Percentiles rank a stretch among this genome's conserved stretches.
Conservation (phyloP, 2,329 filamentous ascomycete genomes). For the Arthrobotrys sinensis region DNA sequence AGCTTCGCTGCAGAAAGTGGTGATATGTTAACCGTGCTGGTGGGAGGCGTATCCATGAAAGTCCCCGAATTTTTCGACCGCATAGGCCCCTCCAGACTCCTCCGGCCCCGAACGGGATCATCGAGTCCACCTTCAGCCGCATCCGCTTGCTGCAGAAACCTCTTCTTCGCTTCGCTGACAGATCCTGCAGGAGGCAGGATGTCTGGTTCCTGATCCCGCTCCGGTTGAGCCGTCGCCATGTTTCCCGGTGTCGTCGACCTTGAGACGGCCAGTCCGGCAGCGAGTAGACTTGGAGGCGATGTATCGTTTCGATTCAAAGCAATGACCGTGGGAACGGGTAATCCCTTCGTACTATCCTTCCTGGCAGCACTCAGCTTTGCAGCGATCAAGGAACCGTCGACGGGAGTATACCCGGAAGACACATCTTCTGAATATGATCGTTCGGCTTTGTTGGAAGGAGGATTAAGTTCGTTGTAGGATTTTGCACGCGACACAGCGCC, state of each 20-base stretch:
- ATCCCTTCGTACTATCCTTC: slow-evolving; percentile 25
- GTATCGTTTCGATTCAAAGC: slow-evolving; percentile 23
- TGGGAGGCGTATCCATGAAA: slow-evolving; percentile 45
- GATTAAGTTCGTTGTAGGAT: slow-evolving; percentile 37
- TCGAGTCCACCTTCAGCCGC: slow-evolving; percentile 35
- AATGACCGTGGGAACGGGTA: not conserved
- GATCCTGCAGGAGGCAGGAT: slow-evolving; percentile 52
- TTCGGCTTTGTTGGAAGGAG: slow-evolving; percentile 5
- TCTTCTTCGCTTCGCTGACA: slow-evolving; percentile 51
- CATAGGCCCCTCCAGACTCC: slow-evolving; percentile 46
- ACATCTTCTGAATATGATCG: slow-evolving; percentile 49
- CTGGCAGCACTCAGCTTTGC: slow-evolving; percentile 43
- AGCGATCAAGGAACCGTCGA: slow-evolving; percentile 47
- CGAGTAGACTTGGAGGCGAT: slow-evolving; percentile 49
- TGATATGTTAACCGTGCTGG: slow-evolving; percentile 54
- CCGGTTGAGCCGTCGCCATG: slow-evolving; percentile 45
- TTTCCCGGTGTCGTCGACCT: slow-evolving; percentile 41
- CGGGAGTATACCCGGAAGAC: slow-evolving; percentile 15
- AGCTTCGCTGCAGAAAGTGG: slow-evolving; percentile 55
- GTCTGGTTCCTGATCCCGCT: slow-evolving; percentile 57
- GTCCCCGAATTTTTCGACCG: slow-evolving; percentile 53
- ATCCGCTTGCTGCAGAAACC: slow-evolving; percentile 41
- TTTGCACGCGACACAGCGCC: slow-evolving; percentile 50
- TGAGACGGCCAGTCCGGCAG: slow-evolving; percentile 49
- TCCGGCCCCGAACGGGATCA: slow-evolving; percentile 38